Percentiles rank a stretch among this genome's conserved stretches.
These are phyloP conservation scores for Scutellaria galericulata DNA, from an alignment of 257 asterid species.

Conservation along the genomic window DNA sequence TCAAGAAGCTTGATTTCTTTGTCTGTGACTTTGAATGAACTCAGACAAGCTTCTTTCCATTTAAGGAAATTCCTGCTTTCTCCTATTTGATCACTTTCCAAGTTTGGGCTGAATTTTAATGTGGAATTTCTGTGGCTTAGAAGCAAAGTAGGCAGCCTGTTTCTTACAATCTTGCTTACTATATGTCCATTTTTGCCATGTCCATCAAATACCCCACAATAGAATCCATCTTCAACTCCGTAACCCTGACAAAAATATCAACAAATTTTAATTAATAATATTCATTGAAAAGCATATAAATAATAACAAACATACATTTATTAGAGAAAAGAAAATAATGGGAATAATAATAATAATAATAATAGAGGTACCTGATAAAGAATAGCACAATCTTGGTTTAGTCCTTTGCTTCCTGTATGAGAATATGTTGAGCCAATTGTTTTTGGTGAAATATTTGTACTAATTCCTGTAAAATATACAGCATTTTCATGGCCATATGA, in stretches of 20 bases:
- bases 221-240: constrained; percentile 66
- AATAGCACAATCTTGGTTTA: constrained; percentile 78
- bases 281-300: neutral
- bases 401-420: constrained; percentile 69
- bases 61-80: constrained; percentile 46
- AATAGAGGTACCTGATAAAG: constrained; percentile 58
- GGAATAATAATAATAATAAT: no score
- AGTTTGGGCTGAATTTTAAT: constrained; percentile 36
- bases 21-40: constrained; percentile 71
- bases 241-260: constrained; percentile 54
- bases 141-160: constrained; percentile 66
- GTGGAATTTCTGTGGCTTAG: constrained; percentile 53
- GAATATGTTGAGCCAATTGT: constrained; percentile 63
- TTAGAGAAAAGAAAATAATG: neutral
- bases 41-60: constrained; percentile 72
- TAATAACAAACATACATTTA: neutral
- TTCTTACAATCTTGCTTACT: constrained; percentile 70
- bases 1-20: constrained; percentile 60
- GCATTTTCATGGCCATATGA: constrained; percentile 66
- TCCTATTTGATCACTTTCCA: constrained; percentile 35
- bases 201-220: constrained; percentile 83
- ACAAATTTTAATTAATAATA: neutral
- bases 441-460: constrained; percentile 25
- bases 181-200: constrained; percentile 79
- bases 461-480: constrained; percentile 42